Percentiles rank a stretch among this genome's conserved stretches.
Conservation (phyloP, 441 rosid species). For the Populus hybrid region DNA sequence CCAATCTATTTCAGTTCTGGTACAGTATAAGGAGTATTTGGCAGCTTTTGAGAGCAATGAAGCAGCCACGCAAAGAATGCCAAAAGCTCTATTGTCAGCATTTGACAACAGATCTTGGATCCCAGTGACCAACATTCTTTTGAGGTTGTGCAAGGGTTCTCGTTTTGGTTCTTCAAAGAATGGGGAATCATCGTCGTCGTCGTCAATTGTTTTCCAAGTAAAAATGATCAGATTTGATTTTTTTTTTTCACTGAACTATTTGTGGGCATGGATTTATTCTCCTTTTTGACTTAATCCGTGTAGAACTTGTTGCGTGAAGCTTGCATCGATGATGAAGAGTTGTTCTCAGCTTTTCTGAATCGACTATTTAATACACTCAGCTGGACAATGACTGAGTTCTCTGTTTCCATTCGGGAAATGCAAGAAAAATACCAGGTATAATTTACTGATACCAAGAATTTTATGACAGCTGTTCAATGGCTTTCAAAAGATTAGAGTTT, state of each 20-base stretch:
- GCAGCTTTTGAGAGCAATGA: conserved; percentile 85
- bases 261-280: conserved; percentile 2
- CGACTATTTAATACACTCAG: conserved; percentile 93
- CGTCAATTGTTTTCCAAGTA: conserved; percentile 88
- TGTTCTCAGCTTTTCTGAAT: conserved; percentile 89
- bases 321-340: conserved; percentile 58
- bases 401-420: conserved; percentile 93
- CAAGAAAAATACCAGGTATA: conserved; percentile 90
- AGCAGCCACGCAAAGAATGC: conserved; percentile 77
- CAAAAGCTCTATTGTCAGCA: conserved; percentile 73
- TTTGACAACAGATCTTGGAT: conserved; percentile 99
- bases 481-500: neutral
- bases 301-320: conserved; percentile 83
- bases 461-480: neutral
- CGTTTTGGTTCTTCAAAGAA: conserved; percentile 80
- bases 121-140: conserved; percentile 86
- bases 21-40: conserved; percentile 85
- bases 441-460: neutral
- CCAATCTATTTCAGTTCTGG: conserved; percentile 91
- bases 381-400: conserved; percentile 99
- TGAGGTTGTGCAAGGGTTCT: conserved; percentile 84
- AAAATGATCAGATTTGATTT: conserved; percentile 11
- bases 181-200: conserved; percentile 63
- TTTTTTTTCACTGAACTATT: neutral
- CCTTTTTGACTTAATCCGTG: conserved; percentile 13